phyloP scores from a whole-genome alignment of 2,329 filamentous ascomycete genomes.

The Ceratocystis variospora region DNA sequence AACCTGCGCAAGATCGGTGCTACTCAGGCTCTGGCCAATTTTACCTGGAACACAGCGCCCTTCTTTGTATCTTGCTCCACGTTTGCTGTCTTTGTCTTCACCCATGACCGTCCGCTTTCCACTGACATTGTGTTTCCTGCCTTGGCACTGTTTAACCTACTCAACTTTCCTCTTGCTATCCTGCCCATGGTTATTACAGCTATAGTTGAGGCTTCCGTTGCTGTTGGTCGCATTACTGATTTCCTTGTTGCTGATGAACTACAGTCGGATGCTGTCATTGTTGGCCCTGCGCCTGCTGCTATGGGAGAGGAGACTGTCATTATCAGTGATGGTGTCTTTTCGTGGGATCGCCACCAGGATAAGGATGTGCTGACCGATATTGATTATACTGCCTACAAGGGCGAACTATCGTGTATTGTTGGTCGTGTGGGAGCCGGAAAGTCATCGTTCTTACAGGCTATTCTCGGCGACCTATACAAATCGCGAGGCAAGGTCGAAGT shows the following conservation, averaged over 20 bases:
- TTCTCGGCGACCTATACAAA: slow-evolving; percentile 89
- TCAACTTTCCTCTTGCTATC: slow-evolving; percentile 87
- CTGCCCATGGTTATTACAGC: slow-evolving; percentile 96
- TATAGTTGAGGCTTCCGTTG: slow-evolving; percentile 90
- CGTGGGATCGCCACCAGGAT: slow-evolving; percentile 76
- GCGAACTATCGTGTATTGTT: slow-evolving; percentile 83
- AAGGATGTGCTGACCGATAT: slow-evolving; percentile 65
- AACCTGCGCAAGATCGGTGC: slow-evolving; percentile 93
- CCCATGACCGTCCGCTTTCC: slow-evolving; percentile 63
- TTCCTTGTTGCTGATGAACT: slow-evolving; percentile 84
- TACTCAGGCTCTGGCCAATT: slow-evolving; percentile 86
- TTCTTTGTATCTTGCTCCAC: slow-evolving; percentile 96
- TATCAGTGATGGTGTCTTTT: slow-evolving; percentile 76
- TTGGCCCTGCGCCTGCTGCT: slow-evolving; percentile 56
- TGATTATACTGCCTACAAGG: slow-evolving; percentile 78
- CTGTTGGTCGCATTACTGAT: slow-evolving; percentile 68
- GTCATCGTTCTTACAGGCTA: slow-evolving; percentile 75
- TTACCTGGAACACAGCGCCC: slow-evolving; percentile 94
- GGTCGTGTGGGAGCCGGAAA: slow-evolving; percentile 92
- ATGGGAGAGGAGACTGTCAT: slow-evolving; percentile 73
- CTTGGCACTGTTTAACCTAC: slow-evolving; percentile 82
- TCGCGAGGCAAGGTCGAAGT: slow-evolving; percentile 69
- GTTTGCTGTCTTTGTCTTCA: slow-evolving; percentile 86
- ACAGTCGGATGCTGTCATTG: slow-evolving; percentile 65
- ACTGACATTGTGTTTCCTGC: slow-evolving; percentile 95